A percentile compares a stretch with the other conserved stretches of the same genome.
These are phyloP conservation scores for Yarrowia porcina DNA, from an alignment of 805 yeast species.

Conservation along the genomic window DNA sequence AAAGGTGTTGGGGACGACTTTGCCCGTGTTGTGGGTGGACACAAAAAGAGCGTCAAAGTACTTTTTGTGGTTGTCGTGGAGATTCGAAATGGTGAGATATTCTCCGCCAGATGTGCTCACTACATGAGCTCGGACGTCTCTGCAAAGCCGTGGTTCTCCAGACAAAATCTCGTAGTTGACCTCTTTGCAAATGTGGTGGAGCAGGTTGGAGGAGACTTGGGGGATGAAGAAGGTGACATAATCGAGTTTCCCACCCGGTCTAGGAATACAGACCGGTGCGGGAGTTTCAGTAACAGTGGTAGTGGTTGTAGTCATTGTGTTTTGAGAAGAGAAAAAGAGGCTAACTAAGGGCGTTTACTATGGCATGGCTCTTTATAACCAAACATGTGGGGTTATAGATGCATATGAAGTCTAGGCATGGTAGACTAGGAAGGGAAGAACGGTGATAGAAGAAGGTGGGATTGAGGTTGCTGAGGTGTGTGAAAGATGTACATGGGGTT, in stretches of 20 bases:
- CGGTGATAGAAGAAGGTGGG: too few species aligned
- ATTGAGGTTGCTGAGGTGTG: too few species aligned
- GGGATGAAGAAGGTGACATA: neutral
- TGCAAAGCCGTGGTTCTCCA: neutral
- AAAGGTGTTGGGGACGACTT: neutral
- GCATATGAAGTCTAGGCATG: too few species aligned
- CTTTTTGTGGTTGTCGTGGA: neutral
- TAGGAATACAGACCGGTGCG: neutral
- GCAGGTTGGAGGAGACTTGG: neutral
- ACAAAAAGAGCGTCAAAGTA: neutral
- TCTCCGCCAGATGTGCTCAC: neutral
- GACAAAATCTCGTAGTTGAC: slow-evolving; percentile 5
- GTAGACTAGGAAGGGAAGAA: too few species aligned
- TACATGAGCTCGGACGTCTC: slow-evolving; percentile 1
- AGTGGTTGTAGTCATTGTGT: neutral
- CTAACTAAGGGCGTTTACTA: too few species aligned
- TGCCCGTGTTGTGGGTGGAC: neutral
- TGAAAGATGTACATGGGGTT: too few species aligned
- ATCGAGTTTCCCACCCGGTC: neutral
- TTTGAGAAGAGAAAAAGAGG: neutral
- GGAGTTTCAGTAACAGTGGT: neutral
- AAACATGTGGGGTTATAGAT: too few species aligned
- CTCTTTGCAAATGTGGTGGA: neutral
- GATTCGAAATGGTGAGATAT: neutral
- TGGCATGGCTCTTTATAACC: too few species aligned